Conservation (phyloP, 2,329 filamentous ascomycete genomes). For the Pseudocercospora crystallina region DNA sequence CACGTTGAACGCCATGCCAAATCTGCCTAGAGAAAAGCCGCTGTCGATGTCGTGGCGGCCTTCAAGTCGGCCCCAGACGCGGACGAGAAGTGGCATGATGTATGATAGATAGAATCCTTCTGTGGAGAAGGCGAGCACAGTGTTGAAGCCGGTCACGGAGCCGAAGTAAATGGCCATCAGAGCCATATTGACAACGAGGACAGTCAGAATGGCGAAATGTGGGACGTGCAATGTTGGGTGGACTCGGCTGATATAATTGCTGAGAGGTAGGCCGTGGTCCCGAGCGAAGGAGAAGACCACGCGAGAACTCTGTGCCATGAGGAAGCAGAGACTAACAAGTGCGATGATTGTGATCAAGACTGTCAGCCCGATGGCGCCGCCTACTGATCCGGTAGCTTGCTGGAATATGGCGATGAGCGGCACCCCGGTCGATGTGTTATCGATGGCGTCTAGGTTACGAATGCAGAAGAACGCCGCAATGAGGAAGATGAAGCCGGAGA, state of each 20-base stretch:
- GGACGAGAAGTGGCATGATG: conserved; percentile 52
- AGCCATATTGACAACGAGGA: conserved; percentile 50
- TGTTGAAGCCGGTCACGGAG: conserved; percentile 42
- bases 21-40: conserved; percentile 46
- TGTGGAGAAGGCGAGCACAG: conserved; percentile 57
- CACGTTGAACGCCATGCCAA: conserved; percentile 47
- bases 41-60: conserved; percentile 44
- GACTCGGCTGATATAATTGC: conserved; percentile 46
- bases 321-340: conserved; percentile 45
- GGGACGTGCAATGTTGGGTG: conserved; percentile 49
- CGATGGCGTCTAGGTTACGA: conserved; percentile 47
- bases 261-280: conserved; percentile 56
- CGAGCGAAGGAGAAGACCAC: conserved; percentile 51
- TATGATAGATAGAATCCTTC: conserved; percentile 52
- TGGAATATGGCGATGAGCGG: conserved; percentile 56
- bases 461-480: conserved; percentile 53
- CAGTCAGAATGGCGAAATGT: conserved; percentile 50
- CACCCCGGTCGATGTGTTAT: conserved; percentile 48
- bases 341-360: conserved; percentile 51
- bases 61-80: conserved; percentile 47
- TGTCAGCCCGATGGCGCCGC: conserved; percentile 47
- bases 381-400: conserved; percentile 48
- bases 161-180: conserved; percentile 47
- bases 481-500: conserved; percentile 52
- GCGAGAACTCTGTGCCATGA: conserved; percentile 50